phyloP scores from a whole-genome alignment of 129 eudicot species.

The carrot (Daucus carota) region DNA sequence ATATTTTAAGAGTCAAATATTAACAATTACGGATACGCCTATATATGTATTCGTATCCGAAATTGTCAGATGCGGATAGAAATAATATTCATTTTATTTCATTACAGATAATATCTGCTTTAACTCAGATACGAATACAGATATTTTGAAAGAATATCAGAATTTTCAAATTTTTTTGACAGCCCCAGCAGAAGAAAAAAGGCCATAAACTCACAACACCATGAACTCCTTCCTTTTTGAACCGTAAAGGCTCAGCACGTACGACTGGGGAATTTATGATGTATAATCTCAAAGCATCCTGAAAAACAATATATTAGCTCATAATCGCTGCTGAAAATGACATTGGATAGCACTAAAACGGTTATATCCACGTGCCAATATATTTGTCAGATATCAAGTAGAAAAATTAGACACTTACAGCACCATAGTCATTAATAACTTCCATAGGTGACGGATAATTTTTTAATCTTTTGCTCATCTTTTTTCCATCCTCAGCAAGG shows the following conservation, averaged over 20 bases:
- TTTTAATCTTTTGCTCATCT: conserved; percentile 88
- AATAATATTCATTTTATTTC: no score
- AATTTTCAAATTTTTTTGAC: no score
- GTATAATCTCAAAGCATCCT: conserved; percentile 82
- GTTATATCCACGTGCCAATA: not conserved
- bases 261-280: conserved; percentile 89
- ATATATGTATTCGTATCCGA: no score
- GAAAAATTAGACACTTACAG: conserved; percentile 37
- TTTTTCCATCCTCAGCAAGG: conserved; percentile 91
- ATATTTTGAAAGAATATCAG: no score
- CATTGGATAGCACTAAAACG: not conserved
- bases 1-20: no score
- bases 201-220: conserved; percentile 53
- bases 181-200: no score
- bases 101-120: no score
- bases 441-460: conserved; percentile 85
- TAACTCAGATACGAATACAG: no score
- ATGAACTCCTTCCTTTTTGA: conserved; percentile 79
- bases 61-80: no score
- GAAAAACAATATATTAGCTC: conserved; percentile 4
- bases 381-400: not conserved
- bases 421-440: conserved; percentile 73
- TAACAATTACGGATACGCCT: no score
- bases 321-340: conserved; percentile 1
- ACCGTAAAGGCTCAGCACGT: conserved; percentile 91